These are phyloP conservation scores for Rhodomyrtus psidioides DNA, from an alignment of 441 rosid species.

Conservation along the genomic window DNA sequence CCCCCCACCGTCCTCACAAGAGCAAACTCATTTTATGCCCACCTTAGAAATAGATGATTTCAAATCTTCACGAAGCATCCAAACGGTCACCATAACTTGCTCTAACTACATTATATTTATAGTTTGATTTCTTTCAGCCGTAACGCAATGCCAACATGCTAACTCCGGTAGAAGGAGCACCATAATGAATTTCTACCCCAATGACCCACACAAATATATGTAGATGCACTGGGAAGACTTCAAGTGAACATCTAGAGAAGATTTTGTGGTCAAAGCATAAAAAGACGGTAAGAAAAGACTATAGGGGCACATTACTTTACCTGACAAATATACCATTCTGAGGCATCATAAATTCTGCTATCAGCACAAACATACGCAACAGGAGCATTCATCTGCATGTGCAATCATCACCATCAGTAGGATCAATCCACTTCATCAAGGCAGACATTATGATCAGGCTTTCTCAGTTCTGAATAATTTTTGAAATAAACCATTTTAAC, in stretches of 20 bases:
- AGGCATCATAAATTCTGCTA: conserved; percentile 81
- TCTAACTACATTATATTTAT: background rate
- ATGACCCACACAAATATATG: background rate
- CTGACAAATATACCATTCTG: conserved; percentile 97
- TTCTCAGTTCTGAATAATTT: background rate
- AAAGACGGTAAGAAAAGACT: background rate
- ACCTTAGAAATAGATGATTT: background rate
- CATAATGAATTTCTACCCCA: background rate
- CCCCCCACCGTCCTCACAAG: background rate
- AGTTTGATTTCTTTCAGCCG: background rate
- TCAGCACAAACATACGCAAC: conserved; percentile 84
- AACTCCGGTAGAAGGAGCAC: background rate
- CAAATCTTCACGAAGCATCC: background rate
- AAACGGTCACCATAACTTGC: background rate
- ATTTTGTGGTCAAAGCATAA: background rate
- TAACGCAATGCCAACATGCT: background rate
- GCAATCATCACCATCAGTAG: conserved; percentile 4
- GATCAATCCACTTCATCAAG: background rate
- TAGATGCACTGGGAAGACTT: background rate
- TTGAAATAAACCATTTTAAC: background rate
- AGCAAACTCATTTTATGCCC: background rate
- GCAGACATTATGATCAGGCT: background rate
- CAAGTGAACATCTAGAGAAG: background rate
- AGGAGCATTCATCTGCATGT: conserved; percentile 68
- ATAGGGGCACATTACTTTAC: conserved; percentile 23